Evolutionary conservation across 495 filamentous ascomycete genomes (phyloP).

Genomic region (Penicillium silybi): DNA sequence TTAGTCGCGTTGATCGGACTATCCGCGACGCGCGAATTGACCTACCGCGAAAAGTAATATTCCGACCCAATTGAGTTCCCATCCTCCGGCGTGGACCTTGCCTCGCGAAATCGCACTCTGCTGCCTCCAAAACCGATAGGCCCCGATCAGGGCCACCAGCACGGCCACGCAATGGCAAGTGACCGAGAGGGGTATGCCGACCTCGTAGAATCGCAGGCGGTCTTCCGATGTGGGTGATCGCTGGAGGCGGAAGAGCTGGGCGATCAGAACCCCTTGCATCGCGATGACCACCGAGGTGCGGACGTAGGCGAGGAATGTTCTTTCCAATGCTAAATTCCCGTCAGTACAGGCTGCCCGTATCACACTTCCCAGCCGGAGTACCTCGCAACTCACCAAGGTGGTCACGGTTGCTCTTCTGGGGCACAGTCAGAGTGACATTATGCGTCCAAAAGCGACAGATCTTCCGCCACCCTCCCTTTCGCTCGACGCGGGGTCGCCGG

Average conservation of each 20-base stretch:
- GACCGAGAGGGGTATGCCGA: constrained; percentile 63
- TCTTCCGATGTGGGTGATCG: constrained; percentile 29
- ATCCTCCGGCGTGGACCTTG: constrained; percentile 61
- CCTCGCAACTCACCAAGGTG: constrained; percentile 35
- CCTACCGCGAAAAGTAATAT: constrained; percentile 48
- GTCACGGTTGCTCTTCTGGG: constrained; percentile 44
- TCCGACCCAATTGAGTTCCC: constrained; percentile 59
- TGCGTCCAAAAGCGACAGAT: constrained; percentile 37
- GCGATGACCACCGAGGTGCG: constrained; percentile 67
- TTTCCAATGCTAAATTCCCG: constrained; percentile 59
- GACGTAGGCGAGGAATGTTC: constrained; percentile 75
- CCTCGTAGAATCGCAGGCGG: constrained; percentile 54
- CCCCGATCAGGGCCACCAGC: constrained; percentile 52
- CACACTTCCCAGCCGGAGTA: not conserved
- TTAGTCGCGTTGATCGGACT: not conserved
- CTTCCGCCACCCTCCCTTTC: constrained; percentile 21
- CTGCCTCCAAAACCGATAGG: constrained; percentile 64
- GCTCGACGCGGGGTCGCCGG: constrained; percentile 10
- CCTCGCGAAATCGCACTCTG: constrained; percentile 65
- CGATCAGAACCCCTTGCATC: constrained; percentile 61
- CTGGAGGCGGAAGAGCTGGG: constrained; percentile 69
- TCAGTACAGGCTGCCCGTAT: not conserved
- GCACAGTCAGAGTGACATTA: constrained; percentile 38
- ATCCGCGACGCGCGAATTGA: not conserved
- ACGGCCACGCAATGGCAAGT: constrained; percentile 57